These are phyloP conservation scores for Backusella luteola DNA, from an alignment of 192 early-diverging fungal genomes.

Conservation along the genomic window DNA sequence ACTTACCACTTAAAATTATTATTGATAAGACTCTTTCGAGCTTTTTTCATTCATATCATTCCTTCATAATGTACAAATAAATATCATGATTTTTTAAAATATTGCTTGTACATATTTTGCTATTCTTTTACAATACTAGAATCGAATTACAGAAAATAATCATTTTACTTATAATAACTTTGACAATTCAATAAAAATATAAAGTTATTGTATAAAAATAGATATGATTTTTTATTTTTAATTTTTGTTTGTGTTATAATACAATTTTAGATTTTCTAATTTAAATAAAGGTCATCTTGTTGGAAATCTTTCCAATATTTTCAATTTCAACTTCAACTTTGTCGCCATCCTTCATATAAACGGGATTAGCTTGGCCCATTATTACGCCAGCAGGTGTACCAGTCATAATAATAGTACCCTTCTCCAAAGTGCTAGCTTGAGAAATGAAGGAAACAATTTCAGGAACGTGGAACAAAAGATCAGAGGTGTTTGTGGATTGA, in stretches of 20 bases:
- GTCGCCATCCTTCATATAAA: slow-evolving; percentile 62
- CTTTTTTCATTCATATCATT: too few relatives aligned
- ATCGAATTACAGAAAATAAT: too few relatives aligned
- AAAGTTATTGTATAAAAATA: too few relatives aligned
- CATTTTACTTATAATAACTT: too few relatives aligned
- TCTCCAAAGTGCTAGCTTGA: slow-evolving; percentile 82
- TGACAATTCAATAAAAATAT: too few relatives aligned
- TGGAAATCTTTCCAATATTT: slow-evolving; percentile 37
- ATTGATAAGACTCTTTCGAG: too few relatives aligned
- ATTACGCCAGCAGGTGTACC: slow-evolving; percentile 94
- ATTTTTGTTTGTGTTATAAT: not conserved
- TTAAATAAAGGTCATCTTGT: slow-evolving; percentile 5
- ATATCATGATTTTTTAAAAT: too few relatives aligned
- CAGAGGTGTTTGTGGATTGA: slow-evolving; percentile 76
- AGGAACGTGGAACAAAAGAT: slow-evolving; percentile 56
- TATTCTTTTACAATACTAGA: too few relatives aligned
- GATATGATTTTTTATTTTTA: not conserved
- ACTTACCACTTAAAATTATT: too few relatives aligned
- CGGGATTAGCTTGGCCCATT: slow-evolving; percentile 10
- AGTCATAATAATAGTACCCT: slow-evolving; percentile 86
- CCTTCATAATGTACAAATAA: too few relatives aligned
- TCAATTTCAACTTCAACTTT: slow-evolving; percentile 67
- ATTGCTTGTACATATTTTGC: too few relatives aligned
- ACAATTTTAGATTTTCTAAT: not conserved
- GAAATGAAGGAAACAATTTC: slow-evolving; percentile 75